phyloP scores from a whole-genome alignment of 1,284 basidiomycete genomes.

The Cutaneotrichosporon daszewskae region DNA sequence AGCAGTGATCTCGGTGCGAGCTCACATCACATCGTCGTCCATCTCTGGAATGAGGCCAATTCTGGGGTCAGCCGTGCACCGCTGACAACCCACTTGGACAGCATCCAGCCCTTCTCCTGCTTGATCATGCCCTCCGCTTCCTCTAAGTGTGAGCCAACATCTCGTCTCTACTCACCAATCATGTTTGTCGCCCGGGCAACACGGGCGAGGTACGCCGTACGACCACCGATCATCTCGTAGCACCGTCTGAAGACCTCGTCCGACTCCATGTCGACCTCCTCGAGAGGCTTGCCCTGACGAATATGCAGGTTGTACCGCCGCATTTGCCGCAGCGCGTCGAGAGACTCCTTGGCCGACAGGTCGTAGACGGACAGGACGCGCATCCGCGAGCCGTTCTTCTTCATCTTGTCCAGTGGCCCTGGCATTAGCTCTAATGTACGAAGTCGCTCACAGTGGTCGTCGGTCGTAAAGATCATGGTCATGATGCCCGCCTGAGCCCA shows the following conservation, averaged over 20 bases:
- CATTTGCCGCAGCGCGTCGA: conserved; percentile 58
- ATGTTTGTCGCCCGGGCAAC: conserved; percentile 59
- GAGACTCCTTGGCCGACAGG: conserved; percentile 59
- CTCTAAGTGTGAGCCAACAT: conserved; percentile 17
- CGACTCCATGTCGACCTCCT: conserved; percentile 31
- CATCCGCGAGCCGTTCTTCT: conserved; percentile 66
- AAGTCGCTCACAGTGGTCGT: conserved; percentile 60
- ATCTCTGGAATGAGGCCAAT: conserved; percentile 65
- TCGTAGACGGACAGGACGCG: conserved; percentile 69
- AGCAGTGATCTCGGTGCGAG: conserved; percentile 7
- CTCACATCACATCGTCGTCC: conserved; percentile 74
- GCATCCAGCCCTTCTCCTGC: conserved; percentile 71
- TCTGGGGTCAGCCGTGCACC: conserved; percentile 15
- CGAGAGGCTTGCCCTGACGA: conserved; percentile 2
- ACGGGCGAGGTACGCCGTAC: conserved; percentile 67
- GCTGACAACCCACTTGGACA: conserved; percentile 49
- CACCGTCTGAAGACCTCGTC: conserved; percentile 52
- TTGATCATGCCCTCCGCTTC: conserved; percentile 60
- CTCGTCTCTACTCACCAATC: conserved; percentile 39
- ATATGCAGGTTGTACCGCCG: conserved; percentile 40
- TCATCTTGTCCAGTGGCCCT: conserved; percentile 52
- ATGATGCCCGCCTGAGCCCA: conserved; percentile 77
- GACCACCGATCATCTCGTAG: conserved; percentile 64
- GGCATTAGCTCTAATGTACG: neutral
- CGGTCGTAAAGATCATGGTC: conserved; percentile 71